Base-by-base conservation (phyloP, 2,329 filamentous ascomycete species). In the Claviceps capensis region DNA sequence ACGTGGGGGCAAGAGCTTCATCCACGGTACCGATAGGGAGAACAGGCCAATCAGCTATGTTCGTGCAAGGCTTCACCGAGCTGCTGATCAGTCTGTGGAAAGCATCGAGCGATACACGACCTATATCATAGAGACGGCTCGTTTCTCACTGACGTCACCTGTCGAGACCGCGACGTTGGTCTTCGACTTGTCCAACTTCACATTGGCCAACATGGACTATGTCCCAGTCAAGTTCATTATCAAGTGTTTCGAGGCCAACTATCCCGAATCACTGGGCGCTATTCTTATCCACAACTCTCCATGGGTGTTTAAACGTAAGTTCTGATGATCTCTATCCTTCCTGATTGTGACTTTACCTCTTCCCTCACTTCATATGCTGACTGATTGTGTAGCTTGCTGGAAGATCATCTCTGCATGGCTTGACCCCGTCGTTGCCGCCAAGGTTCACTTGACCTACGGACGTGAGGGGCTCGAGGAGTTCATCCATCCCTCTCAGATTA, bases 211-310 rank as follows among this genome's bases (percentile, higher is more conserved):
- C 67, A 87, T 88, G 75, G 85, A 88, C 65, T 88, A 87, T 63
- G 75, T 80, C 0, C 83, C 84, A 0, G 81, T 88, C 49, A 88
- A 86, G 59, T 88, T 87, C 69, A 84, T 88, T 71, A 85, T 88
- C 66, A 85, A 86, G 59, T 84, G 83, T 61, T 86, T 88, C 59
- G 85, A 88, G 68, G 83, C 85, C 48, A 85, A 87, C 61, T 88
- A 88, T 60, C 85, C 85, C 1, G 85, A 88, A 63, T 85, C 80
- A 0, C 71, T 88, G 2, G 84, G 83, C 40, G 70, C 76, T 1
- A 81, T 88, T 4, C 76, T 87, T 43, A 81, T 88, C 46, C 85
- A 88, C 70, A 86, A 87, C 62, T 78, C 84, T 0, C 85, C 85
- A 3, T 88, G 83, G 78, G 71, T 88, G 47, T 88, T 88, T 69